Base-by-base conservation (phyloP, 2,329 filamentous ascomycete species). In the Penicillium fuscoglaucum region DNA sequence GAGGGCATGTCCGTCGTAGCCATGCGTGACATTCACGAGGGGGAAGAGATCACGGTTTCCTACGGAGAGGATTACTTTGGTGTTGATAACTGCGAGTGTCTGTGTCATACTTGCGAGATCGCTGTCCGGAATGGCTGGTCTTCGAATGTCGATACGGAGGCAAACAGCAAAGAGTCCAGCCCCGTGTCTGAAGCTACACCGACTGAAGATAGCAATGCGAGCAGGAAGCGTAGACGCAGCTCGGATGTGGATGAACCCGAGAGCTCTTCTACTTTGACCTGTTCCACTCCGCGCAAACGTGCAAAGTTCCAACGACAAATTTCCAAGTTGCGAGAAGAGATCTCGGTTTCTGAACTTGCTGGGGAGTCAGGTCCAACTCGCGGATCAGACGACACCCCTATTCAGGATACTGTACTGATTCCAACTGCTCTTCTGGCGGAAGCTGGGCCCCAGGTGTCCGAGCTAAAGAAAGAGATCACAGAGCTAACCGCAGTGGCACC, bases 41-140 rank as follows among this genome's bases (percentile, higher is more conserved):
- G 93, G 4, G 93, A 99, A 60, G 95, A 99, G 74, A 96, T 99
- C 59, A 99, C 95, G 0, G 95, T 99, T 0, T 93, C 89, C 0
- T 99, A 99, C 69, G 92, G 93, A 26, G 92, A 96, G 19, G 92
- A 91, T 71, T 99, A 99, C 74, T 99, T 99, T 77, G 95, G 95
- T 2, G 88, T 91, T 45, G 87, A 93, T 72, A 99, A 99, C 66
- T 93, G 92, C 74, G 95, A 99, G 72, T 99, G 95, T 72, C 80
- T 99, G 1, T 99, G 95, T 74, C 83, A 84, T 66, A 95, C 90
- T 0, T 99, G 95, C 73, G 95, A 99, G 76, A 81, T 83, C 24
- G 79, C 82, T 3, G 78, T 85, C 57, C 82, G 83, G 53, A 98
- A 97, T 72, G 95, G 95, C 1, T 99, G 96, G 96, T 83, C 85